Conservation (phyloP, 176 grass and related monocot species). For the Sorghum bicolor region Sorghum_bicolor_NCBIv3 NC_012872.2:52647501-52648000, state of each 20-base stretch:
- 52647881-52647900: background rate
- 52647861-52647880: background rate
- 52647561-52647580: slow-evolving; percentile 60
- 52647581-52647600: slow-evolving; percentile 74
- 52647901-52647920: background rate
- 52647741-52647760: background rate
- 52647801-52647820: background rate
- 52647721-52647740: slow-evolving; percentile 2
- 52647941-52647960: background rate
- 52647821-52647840: background rate
- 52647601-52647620: slow-evolving; percentile 76
- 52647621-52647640: slow-evolving; percentile 38
- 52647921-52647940: background rate
- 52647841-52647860: background rate
- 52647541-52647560: slow-evolving; percentile 70
- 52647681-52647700: background rate
- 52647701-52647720: background rate
- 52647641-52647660: background rate
- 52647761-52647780: background rate
- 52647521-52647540: slow-evolving; percentile 62
- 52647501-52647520: slow-evolving; percentile 62
- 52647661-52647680: background rate
- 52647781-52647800: background rate
- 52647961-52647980: background rate
- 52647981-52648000: background rate